phyloP scores from a whole-genome alignment of 352 stramenopile genomes.

The Thalassiosira exigua region DNA sequence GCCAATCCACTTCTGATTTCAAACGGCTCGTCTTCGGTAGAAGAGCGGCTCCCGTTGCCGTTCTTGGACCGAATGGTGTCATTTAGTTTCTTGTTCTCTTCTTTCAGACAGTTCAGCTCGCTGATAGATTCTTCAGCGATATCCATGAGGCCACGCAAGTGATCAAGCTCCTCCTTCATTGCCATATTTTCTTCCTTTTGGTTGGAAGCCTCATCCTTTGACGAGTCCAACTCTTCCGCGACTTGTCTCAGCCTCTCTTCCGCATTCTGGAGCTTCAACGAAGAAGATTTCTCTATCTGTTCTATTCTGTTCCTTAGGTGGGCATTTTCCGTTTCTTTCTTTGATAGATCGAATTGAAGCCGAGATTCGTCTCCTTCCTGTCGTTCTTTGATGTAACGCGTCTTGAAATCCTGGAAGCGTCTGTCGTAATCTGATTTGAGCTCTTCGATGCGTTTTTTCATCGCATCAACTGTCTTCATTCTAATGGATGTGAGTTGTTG shows the following conservation, averaged over 20 bases:
- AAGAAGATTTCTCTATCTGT: conserved; percentile 42
- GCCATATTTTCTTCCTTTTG: conserved; percentile 37
- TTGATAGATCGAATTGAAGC: conserved; percentile 25
- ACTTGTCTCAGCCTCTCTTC: conserved; percentile 28
- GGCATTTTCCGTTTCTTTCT: conserved; percentile 40
- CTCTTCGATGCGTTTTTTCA: conserved; percentile 46
- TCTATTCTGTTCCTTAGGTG: conserved; percentile 27
- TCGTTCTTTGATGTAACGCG: conserved; percentile 14
- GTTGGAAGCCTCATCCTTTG: conserved; percentile 34
- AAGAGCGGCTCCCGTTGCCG: conserved; percentile 11
- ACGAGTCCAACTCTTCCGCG: conserved; percentile 26
- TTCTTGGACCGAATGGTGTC: conserved; percentile 31
- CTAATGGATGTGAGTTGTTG: conserved; percentile 35
- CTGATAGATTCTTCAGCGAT: conserved; percentile 54
- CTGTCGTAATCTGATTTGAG: conserved; percentile 38
- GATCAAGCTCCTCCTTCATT: conserved; percentile 48
- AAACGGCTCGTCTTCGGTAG: conserved; percentile 13
- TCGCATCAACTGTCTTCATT: conserved; percentile 47
- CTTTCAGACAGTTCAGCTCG: conserved; percentile 50
- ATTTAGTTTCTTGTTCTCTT: conserved; percentile 55
- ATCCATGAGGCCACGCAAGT: conserved; percentile 55
- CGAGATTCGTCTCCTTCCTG: conserved; percentile 14
- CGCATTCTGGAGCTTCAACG: conserved; percentile 37
- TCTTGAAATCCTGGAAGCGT: conserved; percentile 12
- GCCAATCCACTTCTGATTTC: conserved; percentile 20